Conservation (phyloP, 768 basidiomycete genomes). For the Tremella fuciformis region DNA sequence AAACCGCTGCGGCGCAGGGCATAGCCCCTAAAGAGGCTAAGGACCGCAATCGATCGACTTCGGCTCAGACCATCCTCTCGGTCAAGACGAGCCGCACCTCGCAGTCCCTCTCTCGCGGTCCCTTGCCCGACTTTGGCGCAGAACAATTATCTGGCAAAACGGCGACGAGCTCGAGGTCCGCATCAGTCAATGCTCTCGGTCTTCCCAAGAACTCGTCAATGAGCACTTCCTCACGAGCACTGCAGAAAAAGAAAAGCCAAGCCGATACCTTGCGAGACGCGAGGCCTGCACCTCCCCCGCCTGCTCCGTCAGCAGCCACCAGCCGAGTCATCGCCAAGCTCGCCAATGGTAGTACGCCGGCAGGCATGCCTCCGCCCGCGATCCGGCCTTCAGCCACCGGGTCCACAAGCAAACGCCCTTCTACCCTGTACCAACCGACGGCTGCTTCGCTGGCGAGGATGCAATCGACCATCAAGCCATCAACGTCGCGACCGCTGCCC, state of each 20-base stretch:
- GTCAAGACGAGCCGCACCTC: background rate
- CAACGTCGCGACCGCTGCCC: slow-evolving; percentile 14
- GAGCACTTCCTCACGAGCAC: slow-evolving; percentile 19
- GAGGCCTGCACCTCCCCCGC: slow-evolving; percentile 34
- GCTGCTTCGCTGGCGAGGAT: slow-evolving; percentile 42
- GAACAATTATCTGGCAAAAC: background rate
- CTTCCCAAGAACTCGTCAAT: slow-evolving; percentile 28
- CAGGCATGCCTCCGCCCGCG: slow-evolving; percentile 5
- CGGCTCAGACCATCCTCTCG: slow-evolving; percentile 18
- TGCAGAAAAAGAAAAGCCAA: slow-evolving; percentile 29
- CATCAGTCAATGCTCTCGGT: slow-evolving; percentile 23
- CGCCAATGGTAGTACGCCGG: background rate
- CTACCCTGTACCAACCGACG: slow-evolving; percentile 38
- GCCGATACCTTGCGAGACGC: slow-evolving; percentile 37
- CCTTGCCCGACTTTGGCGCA: slow-evolving; percentile 25
- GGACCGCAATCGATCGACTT: slow-evolving; percentile 28
- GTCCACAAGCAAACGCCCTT: slow-evolving; percentile 14
- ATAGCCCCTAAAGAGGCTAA: background rate
- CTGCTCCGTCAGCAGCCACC: background rate
- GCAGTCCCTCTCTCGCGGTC: background rate
- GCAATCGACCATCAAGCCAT: slow-evolving; percentile 44
- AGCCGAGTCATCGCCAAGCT: background rate
- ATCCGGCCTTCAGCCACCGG: slow-evolving; percentile 1
- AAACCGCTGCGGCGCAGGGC: background rate
- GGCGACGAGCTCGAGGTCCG: slow-evolving; percentile 6